Percentiles rank a stretch among this genome's conserved stretches.
Evolutionary conservation across 148 eudicot species (phyloP).

Genomic region (Amaranthus cruentus): DNA sequence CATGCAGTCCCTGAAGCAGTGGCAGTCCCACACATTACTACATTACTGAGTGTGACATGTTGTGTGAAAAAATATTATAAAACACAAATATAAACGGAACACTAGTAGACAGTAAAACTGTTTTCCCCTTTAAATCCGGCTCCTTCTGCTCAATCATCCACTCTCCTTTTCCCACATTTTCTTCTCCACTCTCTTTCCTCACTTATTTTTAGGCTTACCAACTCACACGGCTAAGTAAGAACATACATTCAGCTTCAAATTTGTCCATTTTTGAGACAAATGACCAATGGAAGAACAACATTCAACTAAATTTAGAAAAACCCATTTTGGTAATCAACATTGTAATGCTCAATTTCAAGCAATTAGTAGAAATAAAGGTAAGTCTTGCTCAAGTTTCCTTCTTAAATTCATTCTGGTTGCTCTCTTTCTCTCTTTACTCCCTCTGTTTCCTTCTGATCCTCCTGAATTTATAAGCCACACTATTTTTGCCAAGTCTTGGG

Average conservation of each 20-base stretch:
- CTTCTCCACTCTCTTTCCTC: conserved; percentile 5
- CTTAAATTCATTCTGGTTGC: conserved; percentile 38
- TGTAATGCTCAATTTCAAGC: conserved; percentile 21
- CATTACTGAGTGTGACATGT: no score
- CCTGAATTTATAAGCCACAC: conserved; percentile 50
- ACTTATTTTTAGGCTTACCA: background rate
- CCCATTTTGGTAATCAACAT: conserved; percentile 8
- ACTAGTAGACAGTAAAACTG: no score
- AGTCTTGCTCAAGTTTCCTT: conserved; percentile 38
- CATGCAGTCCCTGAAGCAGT: no score
- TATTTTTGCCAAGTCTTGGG: conserved; percentile 55
- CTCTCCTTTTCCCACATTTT: background rate
- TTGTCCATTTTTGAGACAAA: no score
- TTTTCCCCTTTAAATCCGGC: conserved; percentile 31
- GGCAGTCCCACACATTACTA: no score
- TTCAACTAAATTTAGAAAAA: background rate
- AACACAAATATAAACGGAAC: no score
- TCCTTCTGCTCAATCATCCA: conserved; percentile 12
- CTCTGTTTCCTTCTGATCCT: conserved; percentile 49
- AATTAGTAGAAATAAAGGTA: conserved; percentile 35
- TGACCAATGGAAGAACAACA: conserved; percentile 38
- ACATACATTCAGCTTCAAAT: background rate
- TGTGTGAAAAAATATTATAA: no score
- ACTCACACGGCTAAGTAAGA: background rate
- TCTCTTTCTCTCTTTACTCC: conserved; percentile 41